phyloP scores from a whole-genome alignment of 345 rosid genomes.

The Citrus sinensis region DVS_A1.0 CM039163.1:49298001-49298500 shows the following conservation, averaged over 20 bases:
- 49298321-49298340: background rate
- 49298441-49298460: background rate
- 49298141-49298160: background rate
- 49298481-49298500: background rate
- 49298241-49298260: conserved; percentile 26
- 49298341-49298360: background rate
- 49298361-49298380: conserved; percentile 11
- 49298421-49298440: background rate
- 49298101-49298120: background rate
- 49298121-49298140: background rate
- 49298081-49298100: background rate
- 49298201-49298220: background rate
- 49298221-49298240: background rate
- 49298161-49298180: background rate
- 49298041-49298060: background rate
- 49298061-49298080: background rate
- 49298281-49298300: conserved; percentile 30
- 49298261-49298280: conserved; percentile 8
- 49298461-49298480: background rate
- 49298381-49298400: background rate
- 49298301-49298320: conserved; percentile 28
- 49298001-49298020: conserved; percentile 46
- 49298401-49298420: background rate
- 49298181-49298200: background rate
- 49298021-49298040: conserved; percentile 30